Evolutionary conservation across 352 stramenopile species (phyloP).

Genomic region (Bremia lactucae): DNA sequence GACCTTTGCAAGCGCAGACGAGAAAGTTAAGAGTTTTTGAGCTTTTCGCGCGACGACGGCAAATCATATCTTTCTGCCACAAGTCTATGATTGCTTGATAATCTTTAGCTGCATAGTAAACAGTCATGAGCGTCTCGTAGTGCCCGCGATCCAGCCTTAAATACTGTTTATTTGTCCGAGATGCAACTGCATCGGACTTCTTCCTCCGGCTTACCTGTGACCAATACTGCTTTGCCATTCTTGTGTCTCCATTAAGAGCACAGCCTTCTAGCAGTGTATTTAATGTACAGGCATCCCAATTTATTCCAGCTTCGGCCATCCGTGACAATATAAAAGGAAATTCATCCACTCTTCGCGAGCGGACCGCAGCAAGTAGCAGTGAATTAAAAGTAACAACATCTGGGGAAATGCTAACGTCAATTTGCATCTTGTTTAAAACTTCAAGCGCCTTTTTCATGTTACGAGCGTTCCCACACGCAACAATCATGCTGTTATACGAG

Average conservation of each 20-base stretch:
- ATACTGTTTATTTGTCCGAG: slow-evolving; percentile 16
- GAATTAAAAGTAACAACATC: slow-evolving; percentile 66
- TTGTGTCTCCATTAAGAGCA: slow-evolving; percentile 26
- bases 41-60: slow-evolving; percentile 53
- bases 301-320: slow-evolving; percentile 31
- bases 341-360: slow-evolving; percentile 39
- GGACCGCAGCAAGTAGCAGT: slow-evolving; percentile 44
- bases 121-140: slow-evolving; percentile 63
- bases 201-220: slow-evolving; percentile 24
- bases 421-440: slow-evolving; percentile 38
- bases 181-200: not conserved
- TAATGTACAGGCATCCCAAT: slow-evolving; percentile 70
- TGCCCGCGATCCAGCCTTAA: slow-evolving; percentile 52
- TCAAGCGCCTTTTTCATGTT: slow-evolving; percentile 53
- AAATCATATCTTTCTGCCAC: slow-evolving; percentile 47
- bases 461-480: slow-evolving; percentile 55
- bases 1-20: slow-evolving; percentile 41
- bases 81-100: slow-evolving; percentile 39
- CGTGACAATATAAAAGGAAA: slow-evolving; percentile 42
- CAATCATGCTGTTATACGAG: slow-evolving; percentile 80
- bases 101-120: slow-evolving; percentile 51
- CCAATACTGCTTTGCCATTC: slow-evolving; percentile 50
- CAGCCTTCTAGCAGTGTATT: slow-evolving; percentile 69
- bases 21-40: slow-evolving; percentile 77
- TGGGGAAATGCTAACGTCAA: slow-evolving; percentile 18